Percentiles rank a stretch among this genome's conserved stretches.
phyloP scores from a whole-genome alignment of 1,284 basidiomycete species.

The Leucoagaricus sp. region DNA sequence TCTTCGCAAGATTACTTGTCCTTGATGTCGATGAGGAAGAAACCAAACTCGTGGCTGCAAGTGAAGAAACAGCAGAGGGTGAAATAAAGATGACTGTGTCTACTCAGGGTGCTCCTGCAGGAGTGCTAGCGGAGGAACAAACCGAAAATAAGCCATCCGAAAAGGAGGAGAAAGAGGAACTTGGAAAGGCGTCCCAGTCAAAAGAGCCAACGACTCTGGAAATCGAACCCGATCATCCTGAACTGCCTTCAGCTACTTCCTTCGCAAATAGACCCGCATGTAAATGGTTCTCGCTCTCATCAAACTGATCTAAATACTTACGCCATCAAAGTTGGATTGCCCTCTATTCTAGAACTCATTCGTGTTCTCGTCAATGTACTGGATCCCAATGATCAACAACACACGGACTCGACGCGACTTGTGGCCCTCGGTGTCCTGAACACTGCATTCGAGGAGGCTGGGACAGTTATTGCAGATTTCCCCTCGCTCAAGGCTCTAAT shows the following conservation, averaged over 20 bases:
- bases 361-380: constrained; percentile 94
- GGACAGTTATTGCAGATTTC: constrained; percentile 72
- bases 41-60: constrained; percentile 50
- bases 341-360: constrained; percentile 91
- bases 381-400: constrained; percentile 92
- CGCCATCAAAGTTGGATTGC: constrained; percentile 72
- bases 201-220: constrained; percentile 1
- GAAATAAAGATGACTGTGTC: constrained; percentile 64
- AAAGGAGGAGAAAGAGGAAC: not conserved
- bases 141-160: not conserved
- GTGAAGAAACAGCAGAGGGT: constrained; percentile 51
- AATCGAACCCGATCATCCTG: constrained; percentile 5
- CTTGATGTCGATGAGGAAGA: constrained; percentile 73
- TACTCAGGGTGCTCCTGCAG: constrained; percentile 18
- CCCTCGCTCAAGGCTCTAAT: constrained; percentile 75
- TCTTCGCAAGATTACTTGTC: constrained; percentile 74
- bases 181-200: not conserved
- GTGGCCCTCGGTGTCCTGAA: constrained; percentile 89
- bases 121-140: constrained; percentile 18
- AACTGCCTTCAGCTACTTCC: constrained; percentile 19
- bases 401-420: constrained; percentile 95
- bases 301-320: constrained; percentile 15
- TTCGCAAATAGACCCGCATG: constrained; percentile 41
- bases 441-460: constrained; percentile 87
- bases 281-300: constrained; percentile 29